These are phyloP conservation scores for Geotrichum cucujoidarum DNA, from an alignment of 1,139 yeast genomes.

Conservation along the genomic window DNA sequence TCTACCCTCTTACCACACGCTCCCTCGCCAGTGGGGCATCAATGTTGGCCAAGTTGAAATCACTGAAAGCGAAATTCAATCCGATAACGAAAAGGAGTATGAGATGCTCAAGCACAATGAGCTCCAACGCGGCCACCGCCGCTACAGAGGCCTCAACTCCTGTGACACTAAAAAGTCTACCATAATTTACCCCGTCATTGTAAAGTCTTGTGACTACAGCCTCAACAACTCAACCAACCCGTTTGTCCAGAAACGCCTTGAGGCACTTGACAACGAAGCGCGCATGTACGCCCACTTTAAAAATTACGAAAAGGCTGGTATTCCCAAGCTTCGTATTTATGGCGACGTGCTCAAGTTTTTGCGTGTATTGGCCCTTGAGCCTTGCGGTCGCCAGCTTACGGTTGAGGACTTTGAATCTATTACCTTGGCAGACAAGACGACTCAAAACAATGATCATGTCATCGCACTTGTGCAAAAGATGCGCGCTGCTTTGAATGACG, in stretches of 20 bases:
- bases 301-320: constrained; percentile 17
- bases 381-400: constrained; percentile 27
- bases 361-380: constrained; percentile 27
- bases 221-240: constrained; percentile 1
- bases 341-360: constrained; percentile 28
- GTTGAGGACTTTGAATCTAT: constrained; percentile 19
- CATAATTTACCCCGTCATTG: constrained; percentile 14
- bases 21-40: neutral
- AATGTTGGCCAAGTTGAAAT: constrained; percentile 19
- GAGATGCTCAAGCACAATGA: constrained; percentile 17
- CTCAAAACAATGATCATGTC: constrained; percentile 11
- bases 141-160: constrained; percentile 9
- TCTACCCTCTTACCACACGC: neutral
- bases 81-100: constrained; percentile 16
- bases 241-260: constrained; percentile 1
- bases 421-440: neutral
- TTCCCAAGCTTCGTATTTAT: constrained; percentile 26
- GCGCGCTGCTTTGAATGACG: constrained; percentile 23
- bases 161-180: constrained; percentile 8
- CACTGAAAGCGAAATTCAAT: constrained; percentile 14
- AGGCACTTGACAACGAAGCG: constrained; percentile 26
- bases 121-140: constrained; percentile 13
- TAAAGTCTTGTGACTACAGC: constrained; percentile 23
- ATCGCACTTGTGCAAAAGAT: constrained; percentile 20
- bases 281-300: constrained; percentile 29